Base-by-base conservation (phyloP, 306 rosid genomes). In the Dryas alaskensis region DNA sequence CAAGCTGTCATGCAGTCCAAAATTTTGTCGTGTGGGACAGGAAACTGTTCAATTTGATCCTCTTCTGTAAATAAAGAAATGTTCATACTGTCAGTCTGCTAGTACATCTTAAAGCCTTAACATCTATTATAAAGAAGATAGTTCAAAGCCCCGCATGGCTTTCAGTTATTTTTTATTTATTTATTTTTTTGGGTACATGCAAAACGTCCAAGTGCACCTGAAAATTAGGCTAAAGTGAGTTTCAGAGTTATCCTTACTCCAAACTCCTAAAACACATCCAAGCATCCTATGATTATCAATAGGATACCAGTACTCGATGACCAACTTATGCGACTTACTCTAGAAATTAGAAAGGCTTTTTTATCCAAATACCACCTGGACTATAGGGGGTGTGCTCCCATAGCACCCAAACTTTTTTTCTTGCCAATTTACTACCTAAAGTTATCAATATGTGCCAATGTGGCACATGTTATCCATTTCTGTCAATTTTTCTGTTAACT, bases 1-100 rank as follows among this genome's bases (percentile, higher is more conserved):
- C 96, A 84, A 77, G 97, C 84, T 74, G 89, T 91, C 78, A 93
- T 69, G 81, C 98, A 93, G 65, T 83, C 92, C 77, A 91, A 86
- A 70, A 88, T 76, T 89, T 91, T 93, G 79, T 75, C 88, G 44
- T 81, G 85, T 37, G 97, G 92, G 83, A 93, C 79, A 60, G 85
- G 79, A 70, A 44, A 14, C 78, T 82, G 88, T 74, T 88, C 92
- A 65, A 13, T 78, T 73, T 73, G 73, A 52, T 78, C 89, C 51
- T 61, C 51, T 73, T 85, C 98, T 91, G 89, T 84, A 49, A 49
- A 48, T 22, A 69, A 51, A 67, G 16, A 51, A 16, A 52, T n/a
- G 37, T 12, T 69, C 73, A 68, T 50, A 49, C 8, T 49, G 27
- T 43, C 37, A 72, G 60, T 40, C 70, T 14, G 31, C 39, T 42